These are phyloP conservation scores for Wickerhamomyces silvicola DNA, from an alignment of 805 yeast species.

Conservation along the genomic window DNA sequence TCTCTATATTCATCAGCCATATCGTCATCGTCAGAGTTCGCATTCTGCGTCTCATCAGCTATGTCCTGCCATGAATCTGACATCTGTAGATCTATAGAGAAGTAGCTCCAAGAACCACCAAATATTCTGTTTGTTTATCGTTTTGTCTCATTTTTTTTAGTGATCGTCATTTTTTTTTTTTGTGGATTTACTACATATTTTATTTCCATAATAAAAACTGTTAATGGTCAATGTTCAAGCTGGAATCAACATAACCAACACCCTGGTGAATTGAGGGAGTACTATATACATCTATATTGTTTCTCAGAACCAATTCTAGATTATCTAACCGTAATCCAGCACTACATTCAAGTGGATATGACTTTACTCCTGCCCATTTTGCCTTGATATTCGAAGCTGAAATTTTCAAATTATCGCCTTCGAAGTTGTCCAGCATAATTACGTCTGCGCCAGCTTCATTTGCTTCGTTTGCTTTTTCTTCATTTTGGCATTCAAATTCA, in stretches of 20 bases:
- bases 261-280: conserved; percentile 94
- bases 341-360: conserved; percentile 78
- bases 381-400: conserved; percentile 61
- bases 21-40: conserved; percentile 1
- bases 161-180: not conserved
- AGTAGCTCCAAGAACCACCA: too few species aligned
- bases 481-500: conserved; percentile 87
- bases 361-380: conserved; percentile 41
- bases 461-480: conserved; percentile 85
- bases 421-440: conserved; percentile 88
- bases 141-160: not conserved
- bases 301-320: conserved; percentile 56
- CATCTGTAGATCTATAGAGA: too few species aligned
- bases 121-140: not conserved
- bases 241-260: conserved; percentile 73
- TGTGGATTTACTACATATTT: not conserved
- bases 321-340: conserved; percentile 82
- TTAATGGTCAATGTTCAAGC: conserved; percentile 58
- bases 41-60: conserved; percentile 11
- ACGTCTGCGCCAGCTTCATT: conserved; percentile 94
- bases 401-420: conserved; percentile 51
- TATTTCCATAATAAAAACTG: not conserved
- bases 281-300: conserved; percentile 82
- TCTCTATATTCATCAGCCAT: conserved; percentile 9
- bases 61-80: conserved; percentile 26